Evolutionary conservation across 1,284 basidiomycete species (phyloP).

Genomic region (Sanghuangporus baumii): DNA sequence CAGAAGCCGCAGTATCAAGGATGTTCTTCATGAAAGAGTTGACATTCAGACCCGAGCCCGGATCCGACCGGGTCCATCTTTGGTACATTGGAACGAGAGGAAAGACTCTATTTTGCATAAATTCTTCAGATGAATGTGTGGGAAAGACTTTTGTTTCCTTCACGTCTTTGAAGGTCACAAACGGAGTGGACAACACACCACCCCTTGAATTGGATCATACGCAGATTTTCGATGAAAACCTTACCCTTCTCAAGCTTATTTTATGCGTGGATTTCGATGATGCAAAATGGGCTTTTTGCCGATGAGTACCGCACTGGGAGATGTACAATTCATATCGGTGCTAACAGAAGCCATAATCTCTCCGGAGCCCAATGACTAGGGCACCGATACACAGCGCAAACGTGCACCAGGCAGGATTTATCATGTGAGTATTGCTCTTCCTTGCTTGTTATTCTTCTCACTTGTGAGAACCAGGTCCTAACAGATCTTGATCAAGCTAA

Average conservation of each 20-base stretch:
- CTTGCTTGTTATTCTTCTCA: no score
- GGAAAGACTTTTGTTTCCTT: background rate
- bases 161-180: background rate
- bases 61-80: background rate
- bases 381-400: no score
- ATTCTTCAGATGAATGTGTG: background rate
- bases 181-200: background rate
- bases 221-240: background rate
- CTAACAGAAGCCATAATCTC: background rate
- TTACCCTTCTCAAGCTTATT: background rate
- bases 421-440: no score
- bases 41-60: background rate
- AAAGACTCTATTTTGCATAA: background rate
- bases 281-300: slow-evolving; percentile 2
- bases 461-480: background rate
- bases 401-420: no score
- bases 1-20: no score
- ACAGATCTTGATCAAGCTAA: background rate
- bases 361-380: background rate
- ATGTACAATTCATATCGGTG: background rate
- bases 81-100: background rate
- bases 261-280: slow-evolving; percentile 10
- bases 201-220: background rate
- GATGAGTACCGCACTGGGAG: background rate
- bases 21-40: background rate